These are phyloP conservation scores for Mucor velutinosus DNA, from an alignment of 371 early-diverging fungal genomes.

Conservation along the genomic window DNA sequence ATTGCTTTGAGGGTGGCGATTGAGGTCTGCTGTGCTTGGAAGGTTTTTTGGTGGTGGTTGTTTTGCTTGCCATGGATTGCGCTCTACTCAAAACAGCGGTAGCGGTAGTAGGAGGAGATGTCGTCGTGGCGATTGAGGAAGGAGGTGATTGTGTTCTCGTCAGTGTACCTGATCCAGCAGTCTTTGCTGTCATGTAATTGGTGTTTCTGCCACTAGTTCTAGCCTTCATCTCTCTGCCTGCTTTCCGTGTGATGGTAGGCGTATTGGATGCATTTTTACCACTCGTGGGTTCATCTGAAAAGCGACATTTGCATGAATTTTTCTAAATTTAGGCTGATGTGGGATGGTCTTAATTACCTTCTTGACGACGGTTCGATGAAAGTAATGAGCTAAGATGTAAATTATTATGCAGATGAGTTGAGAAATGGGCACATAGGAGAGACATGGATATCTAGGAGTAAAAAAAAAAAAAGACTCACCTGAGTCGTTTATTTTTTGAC, in stretches of 20 bases:
- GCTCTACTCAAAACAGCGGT: background rate
- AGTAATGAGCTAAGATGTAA: slow-evolving; percentile 19
- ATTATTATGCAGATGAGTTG: slow-evolving; percentile 20
- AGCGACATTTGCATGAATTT: background rate
- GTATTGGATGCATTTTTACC: slow-evolving; percentile 9
- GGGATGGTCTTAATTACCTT: background rate
- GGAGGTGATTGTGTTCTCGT: slow-evolving; percentile 2
- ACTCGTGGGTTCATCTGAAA: background rate
- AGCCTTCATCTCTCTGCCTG: slow-evolving; percentile 9
- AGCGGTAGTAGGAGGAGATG: background rate
- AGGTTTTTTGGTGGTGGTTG: background rate
- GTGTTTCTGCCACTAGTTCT: background rate
- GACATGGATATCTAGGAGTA: background rate
- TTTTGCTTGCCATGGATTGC: background rate
- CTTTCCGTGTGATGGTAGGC: slow-evolving; percentile 13
- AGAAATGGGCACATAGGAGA: slow-evolving; percentile 15
- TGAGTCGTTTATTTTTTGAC: slow-evolving; percentile 24
- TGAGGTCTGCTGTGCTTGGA: slow-evolving; percentile 16
- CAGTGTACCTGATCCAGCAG: slow-evolving; percentile 17
- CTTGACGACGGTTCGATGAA: slow-evolving; percentile 25
- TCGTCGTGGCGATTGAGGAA: no score
- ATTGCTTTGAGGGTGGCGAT: slow-evolving; percentile 17
- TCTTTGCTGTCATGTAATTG: slow-evolving; percentile 18
- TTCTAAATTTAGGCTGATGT: background rate
- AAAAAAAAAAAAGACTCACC: background rate